Base-by-base conservation (phyloP, 331 rosid species). In the Cydonia oblonga region DNA sequence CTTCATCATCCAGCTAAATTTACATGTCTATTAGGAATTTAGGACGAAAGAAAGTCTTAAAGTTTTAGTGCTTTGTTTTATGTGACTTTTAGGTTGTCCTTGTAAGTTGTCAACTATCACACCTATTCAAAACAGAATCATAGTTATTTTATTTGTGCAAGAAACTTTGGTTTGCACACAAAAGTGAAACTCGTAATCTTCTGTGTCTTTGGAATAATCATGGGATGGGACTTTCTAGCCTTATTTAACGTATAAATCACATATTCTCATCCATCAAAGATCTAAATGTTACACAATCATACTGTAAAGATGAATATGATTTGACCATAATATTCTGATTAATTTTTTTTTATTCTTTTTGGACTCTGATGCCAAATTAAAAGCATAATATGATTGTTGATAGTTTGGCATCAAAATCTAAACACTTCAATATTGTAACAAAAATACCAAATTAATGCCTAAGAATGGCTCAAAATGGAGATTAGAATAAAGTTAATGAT, bases 41-140 rank as follows among this genome's bases (percentile, higher is more conserved):
- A 51, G 61, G 72, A 68, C 56, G 11, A 51, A 29, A 51, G 3
- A 2, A 22, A 54, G 7, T 23, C 53, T 19, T 53, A 53, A 69
- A 32, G 32, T 16, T 28, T 56, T 62, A 52, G 18, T 70, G 18
- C 33, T 54, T 35, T 56, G 53, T 54, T 74, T 68, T 33, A 30
- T 33, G 40, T 11, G 35, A 76, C 64, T 53, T 68, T 77, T n/a
- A 35, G 26, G 4, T 57, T 7, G 38, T 26, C 32, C 70, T 64
- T 73, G 61, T 46, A 56, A 26, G 69, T 57, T 29, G 82, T 76
- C 84, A 74, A 83, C 79, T 81, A 75, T 66, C 69, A 73, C 71
- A 10, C 76, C 30, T 1, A 20, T 60, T 30, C 33, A 64, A 80
- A 62, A 44, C 58, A 63, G 76, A 76, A 74, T 66, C 71, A 28